Percentiles rank a stretch among this genome's conserved stretches.
Evolutionary conservation across 345 rosid genomes (phyloP).

Genomic region (Populus euphratica): DNA sequence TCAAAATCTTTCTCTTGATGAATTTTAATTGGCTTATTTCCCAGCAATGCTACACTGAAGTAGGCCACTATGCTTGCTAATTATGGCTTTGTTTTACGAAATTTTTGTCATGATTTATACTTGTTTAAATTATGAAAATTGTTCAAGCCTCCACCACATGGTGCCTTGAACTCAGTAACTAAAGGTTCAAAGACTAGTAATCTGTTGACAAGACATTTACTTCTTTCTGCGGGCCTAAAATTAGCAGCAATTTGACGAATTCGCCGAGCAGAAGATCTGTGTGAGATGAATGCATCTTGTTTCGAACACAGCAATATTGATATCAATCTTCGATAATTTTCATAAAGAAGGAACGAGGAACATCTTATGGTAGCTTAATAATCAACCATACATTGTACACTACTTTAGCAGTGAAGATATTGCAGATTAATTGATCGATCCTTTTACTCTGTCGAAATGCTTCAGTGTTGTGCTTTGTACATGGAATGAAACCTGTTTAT

Average conservation of each 20-base stretch:
- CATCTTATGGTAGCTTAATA: neutral
- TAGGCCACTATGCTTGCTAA: constrained; percentile 13
- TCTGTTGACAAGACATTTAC: neutral
- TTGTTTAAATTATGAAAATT: neutral
- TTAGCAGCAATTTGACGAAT: constrained; percentile 2
- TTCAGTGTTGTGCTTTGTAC: neutral
- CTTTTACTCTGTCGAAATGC: neutral
- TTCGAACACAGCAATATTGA: neutral
- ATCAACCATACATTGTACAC: neutral
- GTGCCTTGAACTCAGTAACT: neutral
- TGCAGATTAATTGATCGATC: neutral
- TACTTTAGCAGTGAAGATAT: too few species aligned
- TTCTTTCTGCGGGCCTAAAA: neutral
- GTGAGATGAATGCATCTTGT: neutral
- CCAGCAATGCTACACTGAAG: constrained; percentile 14
- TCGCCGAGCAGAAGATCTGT: neutral
- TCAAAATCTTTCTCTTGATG: constrained; percentile 22
- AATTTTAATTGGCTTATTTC: constrained; percentile 19
- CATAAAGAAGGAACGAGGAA: neutral
- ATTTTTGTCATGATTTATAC: neutral
- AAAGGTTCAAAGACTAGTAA: neutral
- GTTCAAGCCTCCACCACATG: neutral
- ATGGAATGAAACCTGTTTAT: neutral
- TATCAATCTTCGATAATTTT: neutral
- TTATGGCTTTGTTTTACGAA: constrained; percentile 6